phyloP scores from a whole-genome alignment of 176 grass and related monocot species.

The Oryza punctata region DNA sequence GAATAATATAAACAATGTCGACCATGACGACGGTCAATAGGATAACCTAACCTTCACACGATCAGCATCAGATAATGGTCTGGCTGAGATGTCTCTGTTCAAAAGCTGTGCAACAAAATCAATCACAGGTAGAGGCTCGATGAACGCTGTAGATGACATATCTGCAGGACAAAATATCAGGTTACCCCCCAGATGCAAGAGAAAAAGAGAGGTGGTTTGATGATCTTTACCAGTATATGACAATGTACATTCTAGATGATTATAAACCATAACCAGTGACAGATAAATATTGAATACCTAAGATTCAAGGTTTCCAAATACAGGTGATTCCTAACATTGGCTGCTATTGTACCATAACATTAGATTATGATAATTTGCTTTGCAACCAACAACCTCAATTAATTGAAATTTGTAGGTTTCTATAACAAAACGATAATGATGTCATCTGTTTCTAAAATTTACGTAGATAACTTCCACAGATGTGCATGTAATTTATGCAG shows the following conservation, averaged over 20 bases:
- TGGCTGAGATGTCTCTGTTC: constrained; percentile 55
- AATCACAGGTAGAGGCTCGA: constrained; percentile 64
- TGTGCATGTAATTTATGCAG: constrained; percentile 5
- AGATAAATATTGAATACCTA: constrained; percentile 5
- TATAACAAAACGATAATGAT: background rate
- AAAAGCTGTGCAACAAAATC: constrained; percentile 69
- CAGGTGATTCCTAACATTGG: background rate
- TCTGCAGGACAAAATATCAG: constrained; percentile 43
- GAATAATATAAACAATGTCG: background rate
- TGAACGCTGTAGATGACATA: constrained; percentile 74
- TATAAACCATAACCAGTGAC: constrained; percentile 4
- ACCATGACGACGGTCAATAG: constrained; percentile 3
- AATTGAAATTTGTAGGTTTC: background rate
- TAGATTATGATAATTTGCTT: background rate
- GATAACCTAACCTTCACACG: constrained; percentile 63
- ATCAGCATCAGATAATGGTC: constrained; percentile 76
- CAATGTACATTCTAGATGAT: background rate
- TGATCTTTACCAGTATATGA: background rate
- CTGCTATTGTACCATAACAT: background rate
- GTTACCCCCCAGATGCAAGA: constrained; percentile 15
- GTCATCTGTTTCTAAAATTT: background rate
- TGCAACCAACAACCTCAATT: background rate
- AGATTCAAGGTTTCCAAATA: background rate
- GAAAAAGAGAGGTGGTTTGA: background rate
- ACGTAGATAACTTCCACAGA: background rate